A percentile compares a stretch with the other conserved stretches of the same genome.
phyloP scores from a whole-genome alignment of 2,329 filamentous ascomycete species.

The Parastagonospora nodorum region DNA sequence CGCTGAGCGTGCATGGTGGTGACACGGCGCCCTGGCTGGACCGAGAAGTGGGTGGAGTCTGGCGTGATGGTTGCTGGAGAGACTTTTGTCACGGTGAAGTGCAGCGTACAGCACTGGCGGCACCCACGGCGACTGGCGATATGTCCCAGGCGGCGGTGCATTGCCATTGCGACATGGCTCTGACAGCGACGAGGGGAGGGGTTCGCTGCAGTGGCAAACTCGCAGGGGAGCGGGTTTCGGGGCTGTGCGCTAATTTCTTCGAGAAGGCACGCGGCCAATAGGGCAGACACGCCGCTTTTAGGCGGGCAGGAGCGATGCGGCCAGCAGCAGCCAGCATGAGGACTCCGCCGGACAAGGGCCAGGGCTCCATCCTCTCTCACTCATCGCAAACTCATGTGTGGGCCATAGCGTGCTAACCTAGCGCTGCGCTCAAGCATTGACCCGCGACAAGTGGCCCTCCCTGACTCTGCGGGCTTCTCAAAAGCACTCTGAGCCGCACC shows the following conservation, averaged over 20 bases:
- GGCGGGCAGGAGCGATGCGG: neutral
- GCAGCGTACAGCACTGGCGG: neutral
- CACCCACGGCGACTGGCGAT: neutral
- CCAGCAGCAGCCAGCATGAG: no score
- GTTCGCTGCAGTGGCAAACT: neutral
- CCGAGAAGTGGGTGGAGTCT: neutral
- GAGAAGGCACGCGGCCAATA: slow-evolving; percentile 18
- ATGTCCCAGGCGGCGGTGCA: neutral
- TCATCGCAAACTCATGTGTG: slow-evolving; percentile 20
- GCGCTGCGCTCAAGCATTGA: slow-evolving; percentile 24
- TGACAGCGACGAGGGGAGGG: slow-evolving; percentile 1
- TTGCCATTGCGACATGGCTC: neutral
- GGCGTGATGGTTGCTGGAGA: neutral
- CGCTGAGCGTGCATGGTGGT: slow-evolving; percentile 8
- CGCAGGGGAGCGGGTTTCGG: slow-evolving; percentile 4
- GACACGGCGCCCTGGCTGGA: neutral
- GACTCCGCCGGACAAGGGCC: slow-evolving; percentile 16
- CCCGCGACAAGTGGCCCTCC: slow-evolving; percentile 12
- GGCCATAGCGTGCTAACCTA: slow-evolving; percentile 23
- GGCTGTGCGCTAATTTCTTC: slow-evolving; percentile 25
- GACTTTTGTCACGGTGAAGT: neutral
- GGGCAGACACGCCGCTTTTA: slow-evolving; percentile 17
- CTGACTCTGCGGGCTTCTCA: slow-evolving; percentile 34
- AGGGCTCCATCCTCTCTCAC: slow-evolving; percentile 7
- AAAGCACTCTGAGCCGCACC: slow-evolving; percentile 46